Evolutionary conservation across 2,329 filamentous ascomycete genomes (phyloP), one percentile per base, ranked within the genome.

Genomic region (Fusarium caatingaense): DNA sequence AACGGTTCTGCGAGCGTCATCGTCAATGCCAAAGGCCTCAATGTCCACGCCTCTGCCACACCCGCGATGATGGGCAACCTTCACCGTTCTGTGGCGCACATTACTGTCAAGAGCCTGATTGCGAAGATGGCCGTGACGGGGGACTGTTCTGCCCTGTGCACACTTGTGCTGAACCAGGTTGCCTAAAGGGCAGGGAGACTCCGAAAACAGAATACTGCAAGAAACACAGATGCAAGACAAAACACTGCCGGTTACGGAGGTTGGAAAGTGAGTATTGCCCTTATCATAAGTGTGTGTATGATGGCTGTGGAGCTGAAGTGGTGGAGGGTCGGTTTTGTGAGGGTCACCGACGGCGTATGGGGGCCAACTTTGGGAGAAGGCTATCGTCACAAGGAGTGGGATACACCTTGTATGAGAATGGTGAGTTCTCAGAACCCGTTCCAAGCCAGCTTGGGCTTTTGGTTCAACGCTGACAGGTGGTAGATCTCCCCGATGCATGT

Each of bases 1-100:
- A 65, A 15, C 64, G 69, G 6, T 78, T 74, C 67, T 78, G 77
- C 41, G 74, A 77, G 32, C 72, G 74, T 2, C 77, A 79, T 37
- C 69, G 76, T 20, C 68, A 67, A 27, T 79, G 77, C 60, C 53
- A 61, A 20, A 64, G 56, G 21, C 55, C 51, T 0, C 64, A 68
- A 9, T 79, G 77, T 47, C 46, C 47, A 8, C 72, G 74, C 5
- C 72, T 75, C 46, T 74, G 76, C 21, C 71, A 78, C 62, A 56
- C 71, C 25, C 70, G 76, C 15, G 75, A 72, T 10, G 72, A 68
- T 30, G 77, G 75, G 8, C 54, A 68, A 30, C 48, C 63, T 15
- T 72, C 74, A 13, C 69, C 68, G 6, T 74, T 73, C 57, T 79
- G 78, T 60, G 69, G 74, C 41, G 65, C 66, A 6, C 78, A 79